phyloP scores from a whole-genome alignment of 2,329 filamentous ascomycete genomes.

The Microdochium bolleyi region DNA sequence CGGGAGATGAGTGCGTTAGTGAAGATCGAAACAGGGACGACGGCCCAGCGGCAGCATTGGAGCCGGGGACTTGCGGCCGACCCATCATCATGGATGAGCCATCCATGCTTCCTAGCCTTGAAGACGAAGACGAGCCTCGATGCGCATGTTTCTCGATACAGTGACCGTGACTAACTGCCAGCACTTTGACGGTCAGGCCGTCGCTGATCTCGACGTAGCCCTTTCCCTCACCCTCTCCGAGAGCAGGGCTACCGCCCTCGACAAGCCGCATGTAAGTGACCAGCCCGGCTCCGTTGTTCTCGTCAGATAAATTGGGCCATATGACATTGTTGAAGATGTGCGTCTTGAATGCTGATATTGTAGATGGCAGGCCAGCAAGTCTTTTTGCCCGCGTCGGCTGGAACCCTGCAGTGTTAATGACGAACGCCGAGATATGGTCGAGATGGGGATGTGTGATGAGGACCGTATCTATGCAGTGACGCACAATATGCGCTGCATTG shows the following conservation, averaged over 20 bases:
- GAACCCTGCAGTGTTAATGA: conserved; percentile 85
- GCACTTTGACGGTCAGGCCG: conserved; percentile 80
- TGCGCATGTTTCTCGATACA: conserved; percentile 70
- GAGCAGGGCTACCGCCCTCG: conserved; percentile 77
- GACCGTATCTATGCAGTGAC: conserved; percentile 75
- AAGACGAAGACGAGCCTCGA: conserved; percentile 49
- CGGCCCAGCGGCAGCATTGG: conserved; percentile 14
- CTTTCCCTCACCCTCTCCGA: conserved; percentile 70
- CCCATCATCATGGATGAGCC: conserved; percentile 16
- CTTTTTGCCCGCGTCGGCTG: conserved; percentile 76
- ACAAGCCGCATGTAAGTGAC: conserved; percentile 84
- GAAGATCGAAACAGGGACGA: conserved; percentile 17
- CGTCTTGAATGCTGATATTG: conserved; percentile 84
- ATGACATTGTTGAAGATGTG: conserved; percentile 98
- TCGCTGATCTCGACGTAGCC: conserved; percentile 87
- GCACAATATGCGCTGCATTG: conserved; percentile 75
- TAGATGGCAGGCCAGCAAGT: conserved; percentile 76
- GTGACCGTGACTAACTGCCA: conserved; percentile 82
- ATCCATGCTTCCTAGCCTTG: conserved; percentile 42
- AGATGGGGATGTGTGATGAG: conserved; percentile 96
- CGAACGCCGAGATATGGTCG: conserved; percentile 86
- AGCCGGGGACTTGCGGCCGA: conserved; percentile 12
- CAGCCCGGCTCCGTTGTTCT: conserved; percentile 88
- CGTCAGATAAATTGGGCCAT: conserved; percentile 95
- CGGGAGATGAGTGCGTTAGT: conserved; percentile 3